Percentiles rank a stretch among this genome's conserved stretches.
These are phyloP conservation scores for Phtheirospermum japonicum DNA, from an alignment of 257 asterid species.

Conservation along the genomic window DNA sequence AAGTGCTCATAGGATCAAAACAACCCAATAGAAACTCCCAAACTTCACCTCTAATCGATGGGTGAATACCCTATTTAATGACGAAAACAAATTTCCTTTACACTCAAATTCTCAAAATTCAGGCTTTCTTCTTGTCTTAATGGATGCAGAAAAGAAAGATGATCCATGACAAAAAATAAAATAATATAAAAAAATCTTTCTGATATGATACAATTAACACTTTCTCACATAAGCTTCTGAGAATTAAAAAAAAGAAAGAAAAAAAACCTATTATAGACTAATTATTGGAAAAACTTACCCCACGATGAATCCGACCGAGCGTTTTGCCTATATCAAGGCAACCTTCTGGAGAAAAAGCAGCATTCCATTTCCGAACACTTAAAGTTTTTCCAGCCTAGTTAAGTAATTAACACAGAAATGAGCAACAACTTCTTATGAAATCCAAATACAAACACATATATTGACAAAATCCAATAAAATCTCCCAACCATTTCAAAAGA, in stretches of 20 bases:
- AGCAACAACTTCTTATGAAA: constrained; percentile 12
- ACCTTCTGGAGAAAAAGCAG: constrained; percentile 79
- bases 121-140: not conserved
- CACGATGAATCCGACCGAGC: constrained; percentile 78
- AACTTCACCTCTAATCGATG: constrained; percentile 96
- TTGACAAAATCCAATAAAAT: not conserved
- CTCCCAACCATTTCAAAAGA: constrained; percentile 8
- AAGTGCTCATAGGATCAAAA: constrained; percentile 72
- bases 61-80: constrained; percentile 79
- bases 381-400: constrained; percentile 87
- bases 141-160: not conserved
- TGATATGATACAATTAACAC: constrained; percentile 2
- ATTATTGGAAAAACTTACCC: constrained; percentile 55
- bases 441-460: constrained; percentile 1
- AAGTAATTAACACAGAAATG: constrained; percentile 20
- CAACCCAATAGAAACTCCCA: constrained; percentile 97
- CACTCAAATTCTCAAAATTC: constrained; percentile 2
- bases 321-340: constrained; percentile 79
- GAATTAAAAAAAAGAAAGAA: constrained; percentile 9
- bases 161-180: not conserved
- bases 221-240: constrained; percentile 11
- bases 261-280: not conserved
- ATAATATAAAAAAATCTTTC: not conserved
- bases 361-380: constrained; percentile 84
- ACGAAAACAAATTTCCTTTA: constrained; percentile 17